These are phyloP conservation scores for Trametes cinnabarina DNA, from an alignment of 768 basidiomycete genomes.

Conservation along the genomic window DNA sequence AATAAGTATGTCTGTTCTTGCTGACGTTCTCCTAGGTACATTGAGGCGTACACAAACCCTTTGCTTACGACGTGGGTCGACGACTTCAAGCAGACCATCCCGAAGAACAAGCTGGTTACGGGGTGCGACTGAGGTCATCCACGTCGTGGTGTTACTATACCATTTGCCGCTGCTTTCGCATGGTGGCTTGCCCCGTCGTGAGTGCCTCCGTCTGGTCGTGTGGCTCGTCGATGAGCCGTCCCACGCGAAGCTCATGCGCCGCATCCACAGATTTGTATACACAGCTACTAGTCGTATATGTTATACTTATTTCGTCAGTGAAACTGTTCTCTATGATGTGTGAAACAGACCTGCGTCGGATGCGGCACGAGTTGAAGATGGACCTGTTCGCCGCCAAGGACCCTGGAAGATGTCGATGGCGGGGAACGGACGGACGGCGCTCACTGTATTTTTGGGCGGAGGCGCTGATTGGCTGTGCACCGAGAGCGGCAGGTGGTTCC, in stretches of 20 bases:
- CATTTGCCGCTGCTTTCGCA: background rate
- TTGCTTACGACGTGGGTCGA: conserved; percentile 50
- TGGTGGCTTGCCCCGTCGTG: background rate
- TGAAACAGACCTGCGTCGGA: background rate
- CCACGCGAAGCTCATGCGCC: background rate
- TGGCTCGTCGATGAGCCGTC: background rate
- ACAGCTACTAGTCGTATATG: background rate
- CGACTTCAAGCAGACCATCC: conserved; percentile 46
- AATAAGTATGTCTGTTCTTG: background rate
- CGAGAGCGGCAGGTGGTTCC: background rate
- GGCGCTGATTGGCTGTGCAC: conserved; percentile 1
- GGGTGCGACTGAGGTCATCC: conserved; percentile 34
- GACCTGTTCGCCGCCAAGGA: background rate
- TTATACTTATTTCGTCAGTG: conserved; percentile 4
- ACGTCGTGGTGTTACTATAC: background rate
- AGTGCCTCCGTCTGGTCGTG: conserved; percentile 1
- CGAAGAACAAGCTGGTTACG: conserved; percentile 49
- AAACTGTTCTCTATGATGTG: background rate
- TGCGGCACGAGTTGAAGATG: background rate
- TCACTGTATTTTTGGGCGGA: background rate
- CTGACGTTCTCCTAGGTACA: conserved; percentile 40
- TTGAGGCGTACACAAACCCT: conserved; percentile 69
- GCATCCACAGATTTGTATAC: background rate
- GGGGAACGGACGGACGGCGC: background rate
- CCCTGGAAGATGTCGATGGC: background rate